Evolutionary conservation across 2,329 filamentous ascomycete species (phyloP).

Genomic region (Penicillium sp.): DNA sequence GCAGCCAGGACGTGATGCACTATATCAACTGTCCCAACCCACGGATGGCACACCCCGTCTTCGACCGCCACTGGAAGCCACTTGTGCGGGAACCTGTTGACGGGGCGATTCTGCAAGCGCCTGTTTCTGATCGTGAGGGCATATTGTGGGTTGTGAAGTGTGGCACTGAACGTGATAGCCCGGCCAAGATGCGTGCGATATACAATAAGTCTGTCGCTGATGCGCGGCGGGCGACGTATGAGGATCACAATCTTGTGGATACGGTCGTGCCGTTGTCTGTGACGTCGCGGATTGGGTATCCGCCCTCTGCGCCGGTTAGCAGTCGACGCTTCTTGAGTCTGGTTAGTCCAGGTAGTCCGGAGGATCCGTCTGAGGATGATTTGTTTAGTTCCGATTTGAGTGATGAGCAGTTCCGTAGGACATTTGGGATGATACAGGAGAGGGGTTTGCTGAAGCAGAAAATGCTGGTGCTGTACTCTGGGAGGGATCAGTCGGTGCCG

Average conservation of each 20-base stretch:
- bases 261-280: conserved; percentile 30
- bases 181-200: conserved; percentile 21
- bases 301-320: conserved; percentile 45
- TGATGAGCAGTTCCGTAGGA: conserved; percentile 55
- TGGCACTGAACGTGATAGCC: conserved; percentile 21
- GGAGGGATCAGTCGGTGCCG: conserved; percentile 45
- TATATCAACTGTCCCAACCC: conserved; percentile 52
- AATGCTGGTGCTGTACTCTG: conserved; percentile 45
- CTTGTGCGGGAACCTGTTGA: conserved; percentile 55
- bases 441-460: conserved; percentile 37
- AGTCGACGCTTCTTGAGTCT: conserved; percentile 59
- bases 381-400: conserved; percentile 74
- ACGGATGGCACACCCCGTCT: conserved; percentile 27
- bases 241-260: conserved; percentile 23
- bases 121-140: conserved; percentile 71
- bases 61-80: conserved; percentile 23
- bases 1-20: conserved; percentile 65
- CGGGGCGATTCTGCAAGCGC: conserved; percentile 73
- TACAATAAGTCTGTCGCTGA: conserved; percentile 23
- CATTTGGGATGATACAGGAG: conserved; percentile 56
- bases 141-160: conserved; percentile 38
- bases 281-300: conserved; percentile 29
- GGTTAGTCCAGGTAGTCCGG: conserved; percentile 49
- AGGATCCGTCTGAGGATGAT: conserved; percentile 70
- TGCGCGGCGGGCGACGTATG: conserved; percentile 17